phyloP scores from a whole-genome alignment of 2,329 filamentous ascomycete genomes.

The Fusarium mexicanum region DNA sequence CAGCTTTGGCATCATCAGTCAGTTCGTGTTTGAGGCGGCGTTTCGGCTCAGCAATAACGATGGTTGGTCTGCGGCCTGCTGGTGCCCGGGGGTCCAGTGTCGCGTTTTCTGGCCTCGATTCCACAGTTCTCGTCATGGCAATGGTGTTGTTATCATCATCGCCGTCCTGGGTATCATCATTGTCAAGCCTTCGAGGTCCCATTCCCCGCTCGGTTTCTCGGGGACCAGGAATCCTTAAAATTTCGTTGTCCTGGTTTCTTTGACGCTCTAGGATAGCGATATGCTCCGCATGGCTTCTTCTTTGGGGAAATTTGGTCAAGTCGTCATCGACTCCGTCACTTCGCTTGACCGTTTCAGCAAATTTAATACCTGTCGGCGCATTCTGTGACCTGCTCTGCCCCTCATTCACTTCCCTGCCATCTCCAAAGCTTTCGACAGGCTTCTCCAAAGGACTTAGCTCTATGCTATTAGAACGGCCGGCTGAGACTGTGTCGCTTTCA shows the following conservation, averaged over 20 bases:
- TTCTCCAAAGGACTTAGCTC: slow-evolving; percentile 37
- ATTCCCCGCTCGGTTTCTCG: slow-evolving; percentile 88
- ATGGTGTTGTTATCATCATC: slow-evolving; percentile 49
- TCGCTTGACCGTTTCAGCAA: slow-evolving; percentile 72
- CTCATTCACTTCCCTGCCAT: slow-evolving; percentile 14
- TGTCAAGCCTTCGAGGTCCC: slow-evolving; percentile 66
- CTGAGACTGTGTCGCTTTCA: slow-evolving; percentile 53
- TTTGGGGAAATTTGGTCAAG: slow-evolving; percentile 53
- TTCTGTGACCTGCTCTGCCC: slow-evolving; percentile 17
- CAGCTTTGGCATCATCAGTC: slow-evolving; percentile 55
- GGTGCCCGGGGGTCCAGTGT: slow-evolving; percentile 35
- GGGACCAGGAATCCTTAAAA: slow-evolving; percentile 89
- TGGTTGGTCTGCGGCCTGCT: slow-evolving; percentile 61
- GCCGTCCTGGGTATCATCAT: slow-evolving; percentile 50
- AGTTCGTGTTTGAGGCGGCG: slow-evolving; percentile 50
- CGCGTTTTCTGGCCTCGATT: slow-evolving; percentile 40
- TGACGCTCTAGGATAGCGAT: slow-evolving; percentile 91
- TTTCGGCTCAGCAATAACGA: slow-evolving; percentile 74
- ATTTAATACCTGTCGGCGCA: slow-evolving; percentile 63
- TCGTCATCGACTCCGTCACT: slow-evolving; percentile 65
- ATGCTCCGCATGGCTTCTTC: slow-evolving; percentile 74
- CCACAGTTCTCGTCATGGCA: slow-evolving; percentile 39
- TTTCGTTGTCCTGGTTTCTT: slow-evolving; percentile 76
- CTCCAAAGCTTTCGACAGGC: slow-evolving; percentile 25
- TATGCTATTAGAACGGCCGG: slow-evolving; percentile 40